Conservation (phyloP, 208 protist species). For the Hexamita inflata region DNA sequence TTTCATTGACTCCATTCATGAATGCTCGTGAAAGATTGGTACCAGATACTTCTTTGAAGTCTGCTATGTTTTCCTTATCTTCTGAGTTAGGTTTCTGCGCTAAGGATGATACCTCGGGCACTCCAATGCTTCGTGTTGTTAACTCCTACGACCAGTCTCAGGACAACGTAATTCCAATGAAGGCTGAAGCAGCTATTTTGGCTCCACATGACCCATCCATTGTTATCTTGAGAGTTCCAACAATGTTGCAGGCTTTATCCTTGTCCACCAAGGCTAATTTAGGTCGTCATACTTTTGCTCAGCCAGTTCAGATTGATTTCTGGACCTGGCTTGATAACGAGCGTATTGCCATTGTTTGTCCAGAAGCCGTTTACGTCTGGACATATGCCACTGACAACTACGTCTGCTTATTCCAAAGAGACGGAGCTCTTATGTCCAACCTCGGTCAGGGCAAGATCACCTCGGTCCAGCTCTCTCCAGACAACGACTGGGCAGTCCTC, state of each 20-base stretch:
- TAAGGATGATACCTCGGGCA: no score
- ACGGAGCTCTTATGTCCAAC: neutral
- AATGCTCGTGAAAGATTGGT: no score
- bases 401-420: neutral
- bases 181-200: no score
- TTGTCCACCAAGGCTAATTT: neutral
- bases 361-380: conserved; percentile 29
- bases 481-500: conserved; percentile 25
- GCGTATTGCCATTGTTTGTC: conserved; percentile 35
- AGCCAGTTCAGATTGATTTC: conserved; percentile 25
- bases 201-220: no score
- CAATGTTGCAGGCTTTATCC: neutral
- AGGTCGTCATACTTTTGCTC: conserved; percentile 3
- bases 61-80: no score
- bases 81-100: no score
- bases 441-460: neutral
- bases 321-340: conserved; percentile 40
- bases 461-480: neutral
- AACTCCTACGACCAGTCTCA: no score
- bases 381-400: neutral
- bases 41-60: no score
- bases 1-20: no score
- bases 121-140: no score
- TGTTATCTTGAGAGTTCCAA: neutral
- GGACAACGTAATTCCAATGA: no score